A percentile compares a stretch with the other conserved stretches of the same genome.
These are phyloP conservation scores for Leishmania amazonensis DNA, from an alignment of 208 protist genomes.

Conservation along the genomic window DNA sequence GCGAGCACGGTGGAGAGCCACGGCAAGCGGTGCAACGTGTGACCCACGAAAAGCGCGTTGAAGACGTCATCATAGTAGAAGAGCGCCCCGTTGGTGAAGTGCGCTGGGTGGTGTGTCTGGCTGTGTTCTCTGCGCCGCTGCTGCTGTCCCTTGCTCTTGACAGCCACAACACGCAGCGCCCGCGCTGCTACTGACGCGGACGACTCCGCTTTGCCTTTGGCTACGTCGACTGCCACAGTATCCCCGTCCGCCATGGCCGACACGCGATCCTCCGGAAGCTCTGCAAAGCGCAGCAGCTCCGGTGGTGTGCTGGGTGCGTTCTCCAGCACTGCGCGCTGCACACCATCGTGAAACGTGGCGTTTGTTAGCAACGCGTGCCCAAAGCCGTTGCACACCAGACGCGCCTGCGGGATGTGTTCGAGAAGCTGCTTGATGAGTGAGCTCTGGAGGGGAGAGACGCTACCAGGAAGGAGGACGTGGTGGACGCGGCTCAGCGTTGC, in stretches of 20 bases:
- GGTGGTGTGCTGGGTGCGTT: conserved; percentile 31
- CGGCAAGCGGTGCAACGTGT: conserved; percentile 47
- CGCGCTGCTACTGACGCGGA: conserved; percentile 5
- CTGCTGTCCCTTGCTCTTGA: conserved; percentile 25
- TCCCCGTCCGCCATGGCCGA: conserved; percentile 40
- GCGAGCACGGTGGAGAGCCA: conserved; percentile 63
- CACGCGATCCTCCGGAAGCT: conserved; percentile 25
- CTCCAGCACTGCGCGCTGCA: conserved; percentile 47
- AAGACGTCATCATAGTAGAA: conserved; percentile 73
- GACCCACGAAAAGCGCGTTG: conserved; percentile 48
- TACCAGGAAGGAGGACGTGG: conserved; percentile 50
- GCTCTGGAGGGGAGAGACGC: conserved; percentile 42
- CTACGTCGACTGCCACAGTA: conserved; percentile 31
- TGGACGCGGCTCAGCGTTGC: conserved; percentile 42
- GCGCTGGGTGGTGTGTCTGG: conserved; percentile 36
- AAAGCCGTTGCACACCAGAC: conserved; percentile 56
- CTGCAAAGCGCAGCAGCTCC: conserved; percentile 31
- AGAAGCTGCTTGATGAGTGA: conserved; percentile 44
- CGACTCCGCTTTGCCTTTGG: background rate
- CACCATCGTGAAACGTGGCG: conserved; percentile 61
- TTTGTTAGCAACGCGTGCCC: conserved; percentile 63
- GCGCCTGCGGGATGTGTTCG: conserved; percentile 39
- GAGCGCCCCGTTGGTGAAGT: conserved; percentile 63
- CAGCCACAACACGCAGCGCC: conserved; percentile 25
- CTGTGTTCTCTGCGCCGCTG: conserved; percentile 33